Base-by-base conservation (phyloP, 495 filamentous ascomycete genomes). In the Emericellopsis terricola region DNA sequence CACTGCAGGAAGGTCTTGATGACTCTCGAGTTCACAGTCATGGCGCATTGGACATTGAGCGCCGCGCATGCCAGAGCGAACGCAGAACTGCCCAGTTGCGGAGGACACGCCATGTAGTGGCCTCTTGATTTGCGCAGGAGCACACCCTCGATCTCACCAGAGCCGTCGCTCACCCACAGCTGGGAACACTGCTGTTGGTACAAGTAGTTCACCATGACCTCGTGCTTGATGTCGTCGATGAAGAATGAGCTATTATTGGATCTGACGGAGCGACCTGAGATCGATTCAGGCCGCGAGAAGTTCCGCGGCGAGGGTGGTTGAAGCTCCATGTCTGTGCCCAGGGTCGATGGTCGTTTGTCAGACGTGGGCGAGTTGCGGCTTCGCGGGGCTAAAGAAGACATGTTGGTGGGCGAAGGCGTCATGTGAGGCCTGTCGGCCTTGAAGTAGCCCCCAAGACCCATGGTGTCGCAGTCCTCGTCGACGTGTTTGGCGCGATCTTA, bases 141-240 rank as follows among this genome's bases (percentile, higher is more conserved):
- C 11, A 81, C 75, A 39, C 79, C 79, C 47, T 85, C 78, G 15
- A 72, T 51, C 41, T 75, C 65, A 2, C 69, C 71, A 31, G 59
- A 70, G 17, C 64, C 66, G 40, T 79, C 72, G 20, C 66, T 68
- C 8, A 81, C 68, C 79, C 79, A 85, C 21, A 81, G 55, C 36
- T 69, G 62, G 10, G 65, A 61, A 34, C 71, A 77, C 51, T 81
- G 76, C 47, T 83, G 78, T 45, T 85, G 79, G 52, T 78, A 79
- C 16, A 85, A 59, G 42, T 77, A 82, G 46, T 78, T 83, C 27
- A 77, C 78, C 78, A 85, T 84, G 36, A 85, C 73, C 46, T 83
- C 78, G 48, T 80, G 77, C 46, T 79, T 82, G 48, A 85, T 80
- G 40, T 82, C 76, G 37, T 81, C 76, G 15, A 79, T 44, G 34